Base-by-base conservation (phyloP, 2,329 filamentous ascomycete genomes). In the Beauveria scarabaeidicola region DNA sequence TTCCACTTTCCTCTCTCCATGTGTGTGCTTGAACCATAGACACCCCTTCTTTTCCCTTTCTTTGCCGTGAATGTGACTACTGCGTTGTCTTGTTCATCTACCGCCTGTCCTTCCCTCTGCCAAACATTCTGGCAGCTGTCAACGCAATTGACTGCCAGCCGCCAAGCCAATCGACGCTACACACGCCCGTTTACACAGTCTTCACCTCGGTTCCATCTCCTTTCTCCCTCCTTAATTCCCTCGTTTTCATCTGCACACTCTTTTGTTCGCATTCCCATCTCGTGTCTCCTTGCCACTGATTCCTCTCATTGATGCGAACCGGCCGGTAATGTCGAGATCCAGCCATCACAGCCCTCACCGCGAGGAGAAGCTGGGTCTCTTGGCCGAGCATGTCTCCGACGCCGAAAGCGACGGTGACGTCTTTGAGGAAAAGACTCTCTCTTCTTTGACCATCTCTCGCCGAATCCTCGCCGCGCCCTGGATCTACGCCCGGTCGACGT, bases 311-410 rank as follows among this genome's bases (percentile, higher is more conserved):
- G 52, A 54, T 54, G 51, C 47, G 41, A 21, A n/a, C 7, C 51
- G 6, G 47, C 25, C 40, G 21, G 59, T 58, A 32, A 58, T 58
- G 56, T 58, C 56, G 13, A 25, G 15, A n/a, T 32, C 11, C 11
- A 52, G 25, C 27, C 25, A 54, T 8, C 43, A 60, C 21, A 41
- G 23, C 23, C 51, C 58, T 55, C 51, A 7, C 21, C 32, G 73
- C 55, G 75, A 79, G 68, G 78, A 81, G 70, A 78, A 75, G 64
- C 67, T 75, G 58, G 69, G 70, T 15, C 69, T 80, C 38, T 68
- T 79, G 36, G 75, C 79, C n/a, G 74, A 78, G 56, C 69, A 71
- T 17, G 58, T 71, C 21, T 77, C 76, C 13, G 78, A 81, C 56
- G 65, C 70, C 47, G 77, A 79, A 53, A 78, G 75, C 65, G 77